These are phyloP conservation scores for Candida gigantensis DNA, from an alignment of 1,139 yeast species.

Conservation along the genomic window DNA sequence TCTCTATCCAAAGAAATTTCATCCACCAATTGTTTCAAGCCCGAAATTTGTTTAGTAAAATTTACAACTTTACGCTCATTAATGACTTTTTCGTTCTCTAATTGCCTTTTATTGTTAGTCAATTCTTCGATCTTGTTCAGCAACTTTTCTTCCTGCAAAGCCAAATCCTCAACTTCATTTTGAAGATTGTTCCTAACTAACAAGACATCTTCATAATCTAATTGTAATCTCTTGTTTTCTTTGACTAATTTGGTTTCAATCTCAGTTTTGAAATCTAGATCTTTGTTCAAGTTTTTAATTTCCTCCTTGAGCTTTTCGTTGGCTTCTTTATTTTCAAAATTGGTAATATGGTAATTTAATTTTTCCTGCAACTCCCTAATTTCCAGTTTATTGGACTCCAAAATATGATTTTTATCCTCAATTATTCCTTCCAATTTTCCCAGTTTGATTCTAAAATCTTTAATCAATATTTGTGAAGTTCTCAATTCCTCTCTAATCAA, in stretches of 20 bases:
- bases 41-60: conserved; percentile 50
- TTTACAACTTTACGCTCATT: conserved; percentile 50
- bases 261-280: conserved; percentile 57
- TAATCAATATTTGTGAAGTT: conserved; percentile 57
- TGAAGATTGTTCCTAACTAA: conserved; percentile 52
- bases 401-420: conserved; percentile 59
- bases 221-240: conserved; percentile 59
- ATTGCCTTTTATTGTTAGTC: conserved; percentile 47
- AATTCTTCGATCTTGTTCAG: conserved; percentile 45
- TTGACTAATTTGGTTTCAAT: conserved; percentile 66
- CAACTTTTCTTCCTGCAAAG: conserved; percentile 53
- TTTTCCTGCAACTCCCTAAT: conserved; percentile 49
- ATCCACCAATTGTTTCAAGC: conserved; percentile 52
- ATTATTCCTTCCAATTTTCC: conserved; percentile 58
- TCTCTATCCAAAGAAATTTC: conserved; percentile 54
- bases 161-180: conserved; percentile 50
- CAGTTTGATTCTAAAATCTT: conserved; percentile 55
- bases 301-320: conserved; percentile 55
- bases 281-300: conserved; percentile 57
- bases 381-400: conserved; percentile 51
- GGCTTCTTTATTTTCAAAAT: conserved; percentile 44
- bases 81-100: conserved; percentile 45
- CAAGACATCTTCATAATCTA: conserved; percentile 59
- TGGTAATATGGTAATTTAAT: conserved; percentile 51
- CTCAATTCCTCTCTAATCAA: conserved; percentile 61